Evolutionary conservation across 495 filamentous ascomycete genomes (phyloP).

Genomic region (Rhizodiscina lignyota): DNA sequence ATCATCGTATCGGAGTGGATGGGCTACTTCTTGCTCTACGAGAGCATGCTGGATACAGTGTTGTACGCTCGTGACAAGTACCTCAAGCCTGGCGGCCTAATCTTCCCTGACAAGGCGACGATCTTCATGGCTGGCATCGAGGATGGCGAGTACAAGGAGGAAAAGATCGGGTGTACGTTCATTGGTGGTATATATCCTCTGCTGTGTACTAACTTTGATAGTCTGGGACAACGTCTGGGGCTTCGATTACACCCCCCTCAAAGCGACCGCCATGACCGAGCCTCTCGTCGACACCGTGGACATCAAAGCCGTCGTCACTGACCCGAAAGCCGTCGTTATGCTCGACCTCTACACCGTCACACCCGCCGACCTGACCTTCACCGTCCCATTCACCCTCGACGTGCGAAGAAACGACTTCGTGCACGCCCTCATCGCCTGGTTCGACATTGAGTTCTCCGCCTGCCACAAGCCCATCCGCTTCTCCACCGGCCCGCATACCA

Average conservation of each 20-base stretch:
- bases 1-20: constrained; percentile 99
- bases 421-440: constrained; percentile 93
- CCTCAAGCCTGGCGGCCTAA: constrained; percentile 65
- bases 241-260: constrained; percentile 86
- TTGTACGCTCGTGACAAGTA: constrained; percentile 88
- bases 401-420: constrained; percentile 75
- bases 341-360: constrained; percentile 72
- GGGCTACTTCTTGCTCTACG: constrained; percentile 97
- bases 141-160: constrained; percentile 76
- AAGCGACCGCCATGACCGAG: constrained; percentile 64
- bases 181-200: not conserved
- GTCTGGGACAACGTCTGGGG: constrained; percentile 98
- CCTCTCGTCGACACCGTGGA: constrained; percentile 71
- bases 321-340: constrained; percentile 55
- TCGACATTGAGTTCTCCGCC: constrained; percentile 94
- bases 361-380: constrained; percentile 58
- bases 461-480: constrained; percentile 45
- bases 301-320: constrained; percentile 62
- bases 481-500: constrained; percentile 29
- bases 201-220: constrained; percentile 14
- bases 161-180: constrained; percentile 66
- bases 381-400: constrained; percentile 49
- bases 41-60: constrained; percentile 95
- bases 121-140: constrained; percentile 81
- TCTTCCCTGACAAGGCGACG: constrained; percentile 81